A percentile compares a stretch with the other conserved stretches of the same genome.
Conservation (phyloP, 305 asterid genomes). For the Fraxinus albicans region DNA sequence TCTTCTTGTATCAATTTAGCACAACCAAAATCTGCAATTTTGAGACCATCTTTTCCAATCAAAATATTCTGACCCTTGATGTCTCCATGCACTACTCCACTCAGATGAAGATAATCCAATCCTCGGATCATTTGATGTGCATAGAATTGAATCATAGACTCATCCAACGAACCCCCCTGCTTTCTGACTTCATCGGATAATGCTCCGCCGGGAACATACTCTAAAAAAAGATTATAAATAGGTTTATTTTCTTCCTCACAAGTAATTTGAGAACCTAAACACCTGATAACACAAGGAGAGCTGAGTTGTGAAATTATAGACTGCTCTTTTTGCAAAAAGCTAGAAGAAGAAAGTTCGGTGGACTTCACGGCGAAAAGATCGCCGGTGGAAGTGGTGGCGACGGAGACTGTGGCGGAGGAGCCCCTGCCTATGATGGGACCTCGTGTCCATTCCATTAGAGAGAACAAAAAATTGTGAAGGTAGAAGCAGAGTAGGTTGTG, state of each 20-base stretch:
- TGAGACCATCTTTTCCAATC: constrained; percentile 32
- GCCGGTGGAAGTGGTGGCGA: constrained; percentile 54
- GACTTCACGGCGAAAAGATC: constrained; percentile 69
- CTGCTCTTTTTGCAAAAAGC: constrained; percentile 46
- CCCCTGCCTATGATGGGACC: constrained; percentile 80
- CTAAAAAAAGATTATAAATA: constrained; percentile 38
- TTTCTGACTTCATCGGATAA: constrained; percentile 34
- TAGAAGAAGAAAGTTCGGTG: constrained; percentile 32
- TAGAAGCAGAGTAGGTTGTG: not conserved
- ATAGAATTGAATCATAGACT: constrained; percentile 23
- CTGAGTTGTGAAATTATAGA: constrained; percentile 48
- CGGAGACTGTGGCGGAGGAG: constrained; percentile 67
- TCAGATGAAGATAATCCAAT: constrained; percentile 34
- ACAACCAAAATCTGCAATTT: constrained; percentile 47
- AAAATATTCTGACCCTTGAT: constrained; percentile 40
- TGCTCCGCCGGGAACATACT: constrained; percentile 43
- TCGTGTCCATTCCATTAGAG: constrained; percentile 72
- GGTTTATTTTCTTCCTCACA: constrained; percentile 25
- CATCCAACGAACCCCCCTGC: constrained; percentile 32
- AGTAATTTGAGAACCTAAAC: constrained; percentile 53
- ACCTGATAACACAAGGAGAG: constrained; percentile 56
- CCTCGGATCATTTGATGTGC: constrained; percentile 32
- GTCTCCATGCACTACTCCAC: constrained; percentile 47
- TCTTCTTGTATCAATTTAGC: constrained; percentile 21
- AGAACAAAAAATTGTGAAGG: not conserved